Percentiles rank a stretch among this genome's conserved stretches.
Evolutionary conservation across 345 rosid genomes (phyloP).

Genomic region (Excoecaria agallocha): DNA sequence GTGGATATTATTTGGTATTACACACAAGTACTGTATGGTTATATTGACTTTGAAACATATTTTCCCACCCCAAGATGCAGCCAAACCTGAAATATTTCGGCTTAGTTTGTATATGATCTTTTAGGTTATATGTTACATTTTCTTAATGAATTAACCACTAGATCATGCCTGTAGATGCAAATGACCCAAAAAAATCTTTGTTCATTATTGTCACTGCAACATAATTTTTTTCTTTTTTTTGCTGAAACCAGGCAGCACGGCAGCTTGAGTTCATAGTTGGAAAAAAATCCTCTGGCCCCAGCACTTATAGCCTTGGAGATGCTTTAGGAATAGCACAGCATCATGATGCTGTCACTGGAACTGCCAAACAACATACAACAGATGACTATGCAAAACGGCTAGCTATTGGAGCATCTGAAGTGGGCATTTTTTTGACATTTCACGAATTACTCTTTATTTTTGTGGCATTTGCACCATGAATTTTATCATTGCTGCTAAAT

Average conservation of each 20-base stretch:
- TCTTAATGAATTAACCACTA: no score
- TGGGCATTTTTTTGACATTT: slow-evolving; percentile 25
- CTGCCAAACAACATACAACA: slow-evolving; percentile 86
- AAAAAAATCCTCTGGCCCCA: slow-evolving; percentile 46
- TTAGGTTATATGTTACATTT: no score
- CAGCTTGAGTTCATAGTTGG: slow-evolving; percentile 84
- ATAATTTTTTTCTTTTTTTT: not conserved
- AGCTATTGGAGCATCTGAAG: slow-evolving; percentile 67
- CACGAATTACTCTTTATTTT: not conserved
- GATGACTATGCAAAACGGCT: slow-evolving; percentile 72
- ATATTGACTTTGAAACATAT: slow-evolving; percentile 1
- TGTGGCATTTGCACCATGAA: not conserved
- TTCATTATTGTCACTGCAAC: not conserved
- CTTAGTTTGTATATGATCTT: not conserved
- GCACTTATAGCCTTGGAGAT: slow-evolving; percentile 59
- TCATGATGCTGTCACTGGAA: slow-evolving; percentile 86
- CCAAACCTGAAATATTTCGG: not conserved
- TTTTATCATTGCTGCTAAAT: not conserved
- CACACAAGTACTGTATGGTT: slow-evolving; percentile 11
- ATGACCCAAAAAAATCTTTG: not conserved
- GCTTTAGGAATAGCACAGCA: slow-evolving; percentile 80
- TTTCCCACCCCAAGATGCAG: not conserved
- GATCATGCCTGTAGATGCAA: no score
- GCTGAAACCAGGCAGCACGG: slow-evolving; percentile 59
- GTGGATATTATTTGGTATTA: slow-evolving; percentile 86